Evolutionary conservation across 176 grass and related monocot species (phyloP), one percentile per base, ranked within the genome.

Genomic region (Leersia perrieri): DNA sequence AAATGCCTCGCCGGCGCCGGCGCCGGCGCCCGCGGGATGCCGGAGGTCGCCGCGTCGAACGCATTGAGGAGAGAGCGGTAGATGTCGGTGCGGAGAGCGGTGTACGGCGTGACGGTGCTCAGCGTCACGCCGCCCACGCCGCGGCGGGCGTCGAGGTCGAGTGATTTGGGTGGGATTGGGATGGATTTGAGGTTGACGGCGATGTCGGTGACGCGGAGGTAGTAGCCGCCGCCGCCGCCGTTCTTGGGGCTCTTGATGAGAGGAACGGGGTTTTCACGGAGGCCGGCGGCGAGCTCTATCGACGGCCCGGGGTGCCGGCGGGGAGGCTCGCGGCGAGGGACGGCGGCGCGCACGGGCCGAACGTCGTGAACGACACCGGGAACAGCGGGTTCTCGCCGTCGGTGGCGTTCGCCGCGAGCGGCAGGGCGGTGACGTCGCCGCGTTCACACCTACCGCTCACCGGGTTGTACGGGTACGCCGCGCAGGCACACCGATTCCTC

Each of bases 361-460:
- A 13, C 15, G 35, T n/a, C 20, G 6, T 14, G 42, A 84, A 76
- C 7, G 70, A 31, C 10, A 85, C 55, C 3, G 58, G 25, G 76
- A 9, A 60, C 3, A 88, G 72, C n/a, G 91, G 91, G 81, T 88
- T 87, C 32, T 66, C 35, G n/a, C 88, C 88, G 35, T 94, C 63
- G 12, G 88, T 90, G 78, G 62, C 31, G 44, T 76, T 68, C 15
- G 81, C 64, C 13, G 77, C 36, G 67, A 90, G 78, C 13, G 7
- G 12, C 32, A 68, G 22, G 0, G 61, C 22, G 63, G 87, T 90
- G 22, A 79, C 16, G 66, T 93, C 76, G 11, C 25, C 66, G 18
- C 2, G 6, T 3, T 12, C 29, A 30, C 84, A 90, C 9, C 15
- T 29, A 9, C 68, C 71, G 9, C n/a, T 65, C 18, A 70, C 51